Evolutionary conservation across 2,329 filamentous ascomycete species (phyloP).

Genomic region (Penicillium frequentans): DNA sequence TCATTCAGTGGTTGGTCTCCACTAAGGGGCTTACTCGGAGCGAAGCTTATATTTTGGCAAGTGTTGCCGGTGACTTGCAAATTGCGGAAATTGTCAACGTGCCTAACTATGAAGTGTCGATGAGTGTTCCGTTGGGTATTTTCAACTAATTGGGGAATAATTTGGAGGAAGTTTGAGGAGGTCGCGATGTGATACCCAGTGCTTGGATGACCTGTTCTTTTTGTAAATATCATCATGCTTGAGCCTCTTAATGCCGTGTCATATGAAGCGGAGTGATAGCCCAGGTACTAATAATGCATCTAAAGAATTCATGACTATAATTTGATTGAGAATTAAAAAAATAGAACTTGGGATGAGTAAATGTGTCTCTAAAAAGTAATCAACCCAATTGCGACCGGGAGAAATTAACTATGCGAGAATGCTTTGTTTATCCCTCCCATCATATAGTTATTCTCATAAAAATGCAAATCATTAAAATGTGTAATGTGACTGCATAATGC

Average conservation of each 20-base stretch:
- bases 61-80: conserved; percentile 52
- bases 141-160: conserved; percentile 32
- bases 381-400: background rate
- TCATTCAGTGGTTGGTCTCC: conserved; percentile 51
- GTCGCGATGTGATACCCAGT: conserved; percentile 19
- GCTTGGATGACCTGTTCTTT: background rate
- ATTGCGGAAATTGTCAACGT: conserved; percentile 57
- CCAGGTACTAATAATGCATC: background rate
- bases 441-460: background rate
- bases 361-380: background rate
- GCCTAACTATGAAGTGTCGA: conserved; percentile 55
- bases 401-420: background rate
- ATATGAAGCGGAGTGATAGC: background rate
- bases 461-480: background rate
- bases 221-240: conserved; percentile 1
- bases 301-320: background rate
- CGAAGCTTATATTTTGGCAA: conserved; percentile 56
- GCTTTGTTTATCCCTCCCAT: background rate
- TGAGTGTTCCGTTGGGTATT: conserved; percentile 50
- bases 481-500: background rate
- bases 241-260: background rate
- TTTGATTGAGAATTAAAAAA: background rate
- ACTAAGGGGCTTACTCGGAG: conserved; percentile 48
- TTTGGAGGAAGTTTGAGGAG: background rate
- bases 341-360: too few relatives aligned